Conservation (phyloP, 2,329 filamentous ascomycete species). For the Microsporum audouinii region DNA sequence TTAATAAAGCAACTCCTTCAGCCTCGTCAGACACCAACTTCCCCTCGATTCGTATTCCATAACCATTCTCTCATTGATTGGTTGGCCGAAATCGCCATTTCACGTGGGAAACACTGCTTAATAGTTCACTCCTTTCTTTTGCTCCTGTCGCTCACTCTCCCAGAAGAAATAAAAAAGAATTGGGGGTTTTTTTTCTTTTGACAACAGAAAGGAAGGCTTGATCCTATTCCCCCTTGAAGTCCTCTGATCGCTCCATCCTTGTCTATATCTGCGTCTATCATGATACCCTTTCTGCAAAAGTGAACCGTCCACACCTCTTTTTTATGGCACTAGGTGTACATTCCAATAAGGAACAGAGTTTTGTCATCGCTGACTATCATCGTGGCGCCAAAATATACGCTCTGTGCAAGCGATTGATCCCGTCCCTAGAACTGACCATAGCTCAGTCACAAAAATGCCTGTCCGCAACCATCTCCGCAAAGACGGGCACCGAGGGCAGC, state of each 20-base stretch:
- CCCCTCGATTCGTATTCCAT: conserved; percentile 2
- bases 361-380: not conserved
- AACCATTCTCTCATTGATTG: not conserved
- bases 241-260: not conserved
- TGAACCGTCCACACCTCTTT: not conserved
- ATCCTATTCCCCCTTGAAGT: not conserved
- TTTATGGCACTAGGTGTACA: not conserved
- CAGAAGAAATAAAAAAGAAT: not conserved
- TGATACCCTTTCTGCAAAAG: not conserved
- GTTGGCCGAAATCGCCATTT: not conserved
- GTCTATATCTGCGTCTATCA: not conserved
- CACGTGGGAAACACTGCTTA: not conserved
- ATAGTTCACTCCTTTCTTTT: conserved; percentile 5
- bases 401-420: not conserved
- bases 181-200: not conserved
- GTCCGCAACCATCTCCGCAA: conserved; percentile 2
- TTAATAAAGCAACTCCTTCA: not conserved
- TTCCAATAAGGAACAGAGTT: not conserved
- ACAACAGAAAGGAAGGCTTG: not conserved
- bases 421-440: not conserved
- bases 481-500: not conserved
- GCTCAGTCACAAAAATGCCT: conserved; percentile 4
- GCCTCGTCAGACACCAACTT: conserved; percentile 3
- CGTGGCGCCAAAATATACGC: not conserved
- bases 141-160: conserved; percentile 1